A percentile compares a stretch with the other conserved stretches of the same genome.
Conservation (phyloP, 129 eudicot genomes). For the Flaveria linearis region DNA sequence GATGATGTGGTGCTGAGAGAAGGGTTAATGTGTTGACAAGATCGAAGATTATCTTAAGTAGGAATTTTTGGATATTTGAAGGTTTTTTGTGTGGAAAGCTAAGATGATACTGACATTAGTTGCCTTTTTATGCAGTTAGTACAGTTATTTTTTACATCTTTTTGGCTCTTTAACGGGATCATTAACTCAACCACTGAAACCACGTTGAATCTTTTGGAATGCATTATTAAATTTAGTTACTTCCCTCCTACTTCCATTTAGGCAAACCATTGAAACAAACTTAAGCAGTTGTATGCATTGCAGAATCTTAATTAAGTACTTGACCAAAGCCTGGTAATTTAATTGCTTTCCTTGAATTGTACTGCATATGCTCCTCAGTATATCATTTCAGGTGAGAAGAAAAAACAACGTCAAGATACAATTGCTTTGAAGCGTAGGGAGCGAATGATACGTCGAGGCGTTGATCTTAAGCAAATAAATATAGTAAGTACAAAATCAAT, state of each 20-base stretch:
- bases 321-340: conserved; percentile 19
- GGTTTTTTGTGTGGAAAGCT: background rate
- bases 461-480: conserved; percentile 78
- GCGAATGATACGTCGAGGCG: conserved; percentile 77
- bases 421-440: conserved; percentile 81
- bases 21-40: background rate
- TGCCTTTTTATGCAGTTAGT: background rate
- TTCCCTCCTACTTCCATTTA: background rate
- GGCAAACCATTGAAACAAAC: background rate
- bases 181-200: background rate
- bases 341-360: conserved; percentile 29
- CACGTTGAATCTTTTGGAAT: background rate
- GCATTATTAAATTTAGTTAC: background rate
- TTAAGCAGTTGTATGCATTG: conserved; percentile 11
- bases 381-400: conserved; percentile 74
- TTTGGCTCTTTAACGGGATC: background rate
- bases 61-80: background rate
- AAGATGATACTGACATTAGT: background rate
- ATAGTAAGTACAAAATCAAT: conserved; percentile 49
- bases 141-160: background rate
- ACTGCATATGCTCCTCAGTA: conserved; percentile 32
- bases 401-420: conserved; percentile 72
- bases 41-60: background rate
- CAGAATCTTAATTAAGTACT: background rate
- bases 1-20: background rate